A percentile compares a stretch with the other conserved stretches of the same genome.
Conservation (phyloP, 2,329 filamentous ascomycete species). For the Hymenoscyphus fraxineus region DNA sequence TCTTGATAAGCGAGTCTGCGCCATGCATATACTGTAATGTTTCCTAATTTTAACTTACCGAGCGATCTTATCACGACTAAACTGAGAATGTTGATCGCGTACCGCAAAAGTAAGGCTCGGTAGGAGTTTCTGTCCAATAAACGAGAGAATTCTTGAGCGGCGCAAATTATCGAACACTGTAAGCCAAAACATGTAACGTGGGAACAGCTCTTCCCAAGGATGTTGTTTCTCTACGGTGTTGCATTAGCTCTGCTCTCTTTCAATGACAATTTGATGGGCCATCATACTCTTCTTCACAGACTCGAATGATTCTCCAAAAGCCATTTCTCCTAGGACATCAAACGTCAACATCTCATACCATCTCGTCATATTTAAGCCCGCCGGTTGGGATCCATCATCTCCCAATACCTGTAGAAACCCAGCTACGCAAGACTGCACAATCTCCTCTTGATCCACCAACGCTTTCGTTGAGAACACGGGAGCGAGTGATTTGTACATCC, state of each 20-base stretch:
- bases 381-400: neutral
- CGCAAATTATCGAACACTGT: neutral
- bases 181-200: neutral
- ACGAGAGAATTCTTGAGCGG: neutral
- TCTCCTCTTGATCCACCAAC: neutral
- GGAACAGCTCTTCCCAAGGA: neutral
- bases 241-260: neutral
- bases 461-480: neutral
- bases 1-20: neutral
- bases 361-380: neutral
- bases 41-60: neutral
- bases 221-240: neutral
- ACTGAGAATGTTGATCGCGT: neutral
- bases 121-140: neutral
- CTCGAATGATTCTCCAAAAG: conserved; percentile 2
- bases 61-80: neutral
- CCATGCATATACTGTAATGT: neutral
- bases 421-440: neutral
- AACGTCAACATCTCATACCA: conserved; percentile 7
- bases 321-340: conserved; percentile 5
- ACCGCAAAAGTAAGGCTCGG: neutral
- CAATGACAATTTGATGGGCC: neutral
- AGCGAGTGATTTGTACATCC: neutral
- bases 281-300: neutral
- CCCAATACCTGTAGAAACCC: neutral